Conservation (phyloP, 140 eudicot species). For the Oenanthe javanica region DNA sequence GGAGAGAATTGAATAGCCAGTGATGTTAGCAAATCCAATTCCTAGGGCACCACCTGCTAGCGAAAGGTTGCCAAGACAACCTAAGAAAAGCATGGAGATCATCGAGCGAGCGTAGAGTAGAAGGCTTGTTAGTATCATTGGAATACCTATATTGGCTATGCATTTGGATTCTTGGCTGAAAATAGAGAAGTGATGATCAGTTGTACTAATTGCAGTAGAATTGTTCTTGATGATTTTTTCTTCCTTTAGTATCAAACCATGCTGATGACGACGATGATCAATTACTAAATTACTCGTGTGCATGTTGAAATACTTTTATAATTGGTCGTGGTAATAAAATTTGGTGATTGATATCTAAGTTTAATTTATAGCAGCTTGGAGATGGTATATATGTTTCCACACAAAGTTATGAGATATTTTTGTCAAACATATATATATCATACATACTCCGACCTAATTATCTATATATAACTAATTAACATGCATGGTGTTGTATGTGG, state of each 20-base stretch:
- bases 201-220: not conserved
- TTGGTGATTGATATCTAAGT: not conserved
- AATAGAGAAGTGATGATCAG: not conserved
- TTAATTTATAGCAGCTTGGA: not conserved
- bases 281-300: not conserved
- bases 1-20: slow-evolving; percentile 8
- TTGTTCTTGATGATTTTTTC: not conserved
- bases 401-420: not conserved
- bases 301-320: not conserved
- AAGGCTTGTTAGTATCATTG: slow-evolving; percentile 10
- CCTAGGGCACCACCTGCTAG: slow-evolving; percentile 6
- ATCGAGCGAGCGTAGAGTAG: slow-evolving; percentile 15
- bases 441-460: not conserved
- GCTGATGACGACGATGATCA: not conserved
- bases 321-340: not conserved
- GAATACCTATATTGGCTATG: slow-evolving; percentile 4
- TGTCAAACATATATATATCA: not conserved
- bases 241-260: not conserved
- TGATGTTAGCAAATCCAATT: slow-evolving; percentile 4
- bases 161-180: slow-evolving; percentile 8
- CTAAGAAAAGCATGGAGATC: slow-evolving; percentile 12
- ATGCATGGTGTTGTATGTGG: no score
- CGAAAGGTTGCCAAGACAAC: not conserved
- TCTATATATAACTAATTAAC: no score
- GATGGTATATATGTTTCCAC: not conserved